Evolutionary conservation across 352 stramenopile genomes (phyloP), one percentile per base, ranked within the genome.

Genomic region (Pelagophyceae sp.): DNA sequence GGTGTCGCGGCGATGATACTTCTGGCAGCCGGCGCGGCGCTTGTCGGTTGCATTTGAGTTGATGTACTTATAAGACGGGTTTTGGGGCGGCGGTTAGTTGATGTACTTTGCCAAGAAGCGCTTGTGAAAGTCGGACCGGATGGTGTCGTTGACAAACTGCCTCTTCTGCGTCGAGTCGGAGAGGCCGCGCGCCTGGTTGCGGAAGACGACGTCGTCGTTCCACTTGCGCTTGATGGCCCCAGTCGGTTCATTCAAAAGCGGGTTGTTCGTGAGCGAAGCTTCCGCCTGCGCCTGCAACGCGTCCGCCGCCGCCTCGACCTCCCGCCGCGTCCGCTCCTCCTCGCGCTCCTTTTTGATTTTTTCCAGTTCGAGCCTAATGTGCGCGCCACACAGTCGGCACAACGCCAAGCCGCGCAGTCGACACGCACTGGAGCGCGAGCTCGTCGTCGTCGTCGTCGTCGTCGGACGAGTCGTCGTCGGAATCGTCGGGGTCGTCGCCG

Each of bases 121-220:
- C 74, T 93, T 94, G 85, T 99, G 96, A 83, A 99, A 99, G 82
- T 99, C 96, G 87, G 98, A 99, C 75, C 96, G 90, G 77, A 99
- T 96, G 11, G 96, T 99, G 86, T 99, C 96, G 85, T 99, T 99
- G 83, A 99, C 98, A 84, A 99, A 99, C 76, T 95, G 89, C 82
- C 98, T 98, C 72, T 89, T 85, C 72, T 87, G 84, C 83, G 92
- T 94, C 51, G 95, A 84, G 81, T 97, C 88, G 5, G 92, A 92
- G 81, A 98, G 95, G 77, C 92, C 92, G 78, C 93, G 91, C 31
- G 95, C 96, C 83, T 94, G 89, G 86, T 99, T 98, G 79, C 97
- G 96, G 89, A 99, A 99, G 35, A 99, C 95, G 27, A 99, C 95
- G 85, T 99, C 96, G 81, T 99, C 96, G 87, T 99, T 98, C 96